These are phyloP conservation scores for Elongisporangium anandrum DNA, from an alignment of 352 stramenopile genomes.

Conservation along the genomic window DNA sequence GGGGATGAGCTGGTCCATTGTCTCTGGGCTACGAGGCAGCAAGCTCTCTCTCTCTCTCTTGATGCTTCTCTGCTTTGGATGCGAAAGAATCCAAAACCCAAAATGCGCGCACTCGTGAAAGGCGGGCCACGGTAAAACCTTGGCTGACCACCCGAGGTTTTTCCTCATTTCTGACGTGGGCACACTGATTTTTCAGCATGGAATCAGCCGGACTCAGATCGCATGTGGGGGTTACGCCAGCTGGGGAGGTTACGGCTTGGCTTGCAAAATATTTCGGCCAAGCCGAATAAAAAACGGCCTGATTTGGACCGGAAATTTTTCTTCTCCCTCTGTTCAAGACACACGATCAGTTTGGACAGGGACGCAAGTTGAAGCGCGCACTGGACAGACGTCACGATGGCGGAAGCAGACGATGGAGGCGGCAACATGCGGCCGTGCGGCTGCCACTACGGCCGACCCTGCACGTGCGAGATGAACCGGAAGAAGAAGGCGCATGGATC, in stretches of 20 bases:
- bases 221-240: not conserved
- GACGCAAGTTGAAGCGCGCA: not conserved
- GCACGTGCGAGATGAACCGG: constrained; percentile 49
- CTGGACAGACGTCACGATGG: constrained; percentile 11
- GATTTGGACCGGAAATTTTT: too few species aligned
- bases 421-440: constrained; percentile 64
- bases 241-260: not conserved
- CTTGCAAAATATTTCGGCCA: constrained; percentile 1
- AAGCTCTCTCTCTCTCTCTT: not conserved
- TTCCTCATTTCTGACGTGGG: not conserved
- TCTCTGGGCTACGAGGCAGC: not conserved
- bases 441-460: constrained; percentile 52
- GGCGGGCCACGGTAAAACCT: not conserved
- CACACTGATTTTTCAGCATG: constrained; percentile 1
- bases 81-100: not conserved
- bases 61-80: constrained; percentile 1
- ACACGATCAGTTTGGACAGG: not conserved
- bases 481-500: not conserved
- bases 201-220: not conserved
- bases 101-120: not conserved
- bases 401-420: constrained; percentile 13
- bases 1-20: constrained; percentile 99
- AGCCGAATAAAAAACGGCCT: not conserved
- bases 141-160: not conserved
- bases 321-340: not conserved